Conservation (phyloP, 495 filamentous ascomycete genomes). For the Aspergillus campestris region DNA sequence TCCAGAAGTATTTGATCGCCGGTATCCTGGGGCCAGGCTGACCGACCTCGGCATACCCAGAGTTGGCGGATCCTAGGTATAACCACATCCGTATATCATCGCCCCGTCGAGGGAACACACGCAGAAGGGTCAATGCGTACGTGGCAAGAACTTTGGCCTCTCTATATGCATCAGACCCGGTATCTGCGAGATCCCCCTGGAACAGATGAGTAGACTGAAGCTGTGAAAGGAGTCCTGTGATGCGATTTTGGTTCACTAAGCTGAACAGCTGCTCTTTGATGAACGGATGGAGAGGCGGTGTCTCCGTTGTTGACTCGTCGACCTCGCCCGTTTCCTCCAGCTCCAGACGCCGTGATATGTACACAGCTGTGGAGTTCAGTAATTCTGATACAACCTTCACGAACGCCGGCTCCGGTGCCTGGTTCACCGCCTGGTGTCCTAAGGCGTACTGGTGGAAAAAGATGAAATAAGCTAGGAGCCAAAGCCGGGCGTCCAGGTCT, state of each 20-base stretch:
- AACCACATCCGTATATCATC: slow-evolving; percentile 97
- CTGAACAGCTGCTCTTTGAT: slow-evolving; percentile 51
- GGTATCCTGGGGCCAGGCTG: slow-evolving; percentile 43
- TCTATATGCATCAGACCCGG: slow-evolving; percentile 29
- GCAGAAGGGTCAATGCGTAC: slow-evolving; percentile 77
- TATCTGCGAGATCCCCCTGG: slow-evolving; percentile 16
- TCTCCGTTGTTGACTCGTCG: slow-evolving; percentile 20
- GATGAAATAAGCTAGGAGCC: slow-evolving; percentile 77
- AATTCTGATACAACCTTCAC: slow-evolving; percentile 56
- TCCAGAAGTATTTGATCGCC: slow-evolving; percentile 85
- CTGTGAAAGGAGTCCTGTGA: slow-evolving; percentile 49
- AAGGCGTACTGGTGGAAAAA: slow-evolving; percentile 54
- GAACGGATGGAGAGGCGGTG: slow-evolving; percentile 43
- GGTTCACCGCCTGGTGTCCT: slow-evolving; percentile 29
- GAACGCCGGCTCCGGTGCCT: slow-evolving; percentile 49
- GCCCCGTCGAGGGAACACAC: slow-evolving; percentile 71
- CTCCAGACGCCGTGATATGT: slow-evolving; percentile 49
- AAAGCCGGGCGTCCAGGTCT: slow-evolving; percentile 43
- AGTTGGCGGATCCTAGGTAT: slow-evolving; percentile 66
- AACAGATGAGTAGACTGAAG: slow-evolving; percentile 23
- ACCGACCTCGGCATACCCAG: slow-evolving; percentile 23
- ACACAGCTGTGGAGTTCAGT: slow-evolving; percentile 51
- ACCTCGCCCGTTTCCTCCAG: slow-evolving; percentile 33
- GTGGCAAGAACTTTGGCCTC: slow-evolving; percentile 72
- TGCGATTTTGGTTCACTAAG: slow-evolving; percentile 57